Base-by-base conservation (phyloP, 305 asterid species). In the Striga hermonthica region DNA sequence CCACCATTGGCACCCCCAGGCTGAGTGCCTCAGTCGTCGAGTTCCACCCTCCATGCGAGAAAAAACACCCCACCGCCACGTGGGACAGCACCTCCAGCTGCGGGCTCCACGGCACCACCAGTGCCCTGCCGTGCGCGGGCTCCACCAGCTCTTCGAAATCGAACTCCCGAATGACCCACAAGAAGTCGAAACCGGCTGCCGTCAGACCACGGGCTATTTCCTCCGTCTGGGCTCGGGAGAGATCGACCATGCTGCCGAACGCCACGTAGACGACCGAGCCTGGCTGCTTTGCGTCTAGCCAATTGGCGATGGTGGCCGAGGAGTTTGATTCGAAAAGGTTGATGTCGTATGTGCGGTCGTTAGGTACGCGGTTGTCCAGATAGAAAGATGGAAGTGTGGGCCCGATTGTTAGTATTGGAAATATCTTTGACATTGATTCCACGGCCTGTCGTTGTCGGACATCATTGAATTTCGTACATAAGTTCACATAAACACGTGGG, bases 1-100 rank as follows among this genome's bases (percentile, higher is more conserved):
- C 84, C 22, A 87, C 87, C 86, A 83, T 80, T 4, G 92, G 89
- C 72, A 85, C 82, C 3, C 93, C 95, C 61, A 83, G 16, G 34
- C 89, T 78, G 78, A 87, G 41, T 3, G 95, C 83, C 66, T 88
- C 91, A 0, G 76, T 54, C 0, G 82, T 88, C 0, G 93, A 85
- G 58, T 88, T 88, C 91, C 95, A 88, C 6, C 95, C 95, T 11
- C 82, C 79, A 16, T 88, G 93, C 5, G 90, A 68, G 68, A 83
- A 76, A 40, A 83, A 85, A 7, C 92, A 85, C 3, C 92, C 92
- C 0, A 87, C 63, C 0, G 90, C 90, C 68, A 70, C 58, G 55
- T 72, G 66, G 0, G 90, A 67, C 4, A 85, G 61, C 3, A 88
- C 81, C 36, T 78, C 75, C 1, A 88, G 36, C 48, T 87, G 95